A percentile compares a stretch with the other conserved stretches of the same genome.
Conservation (phyloP, 75 land plant species). For the Pseudotsuga menziesii region DNA sequence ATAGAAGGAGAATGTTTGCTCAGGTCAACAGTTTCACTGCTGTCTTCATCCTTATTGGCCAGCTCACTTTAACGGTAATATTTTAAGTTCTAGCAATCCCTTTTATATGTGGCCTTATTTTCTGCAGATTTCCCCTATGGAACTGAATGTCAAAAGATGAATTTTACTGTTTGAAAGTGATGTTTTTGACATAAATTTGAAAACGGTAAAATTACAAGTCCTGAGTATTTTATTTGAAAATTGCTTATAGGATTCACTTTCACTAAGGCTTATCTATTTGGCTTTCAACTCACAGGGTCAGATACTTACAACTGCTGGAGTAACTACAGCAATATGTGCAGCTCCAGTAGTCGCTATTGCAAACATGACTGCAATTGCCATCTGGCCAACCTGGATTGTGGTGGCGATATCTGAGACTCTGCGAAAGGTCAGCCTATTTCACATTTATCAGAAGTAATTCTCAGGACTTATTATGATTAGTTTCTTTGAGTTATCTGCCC, state of each 20-base stretch:
- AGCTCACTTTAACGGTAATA: conserved; percentile 79
- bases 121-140: neutral
- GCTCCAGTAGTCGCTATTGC: conserved; percentile 62
- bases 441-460: neutral
- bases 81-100: neutral
- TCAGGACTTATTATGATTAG: neutral
- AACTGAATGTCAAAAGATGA: neutral
- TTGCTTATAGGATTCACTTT: neutral
- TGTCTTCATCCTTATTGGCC: conserved; percentile 79
- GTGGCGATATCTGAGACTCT: conserved; percentile 76
- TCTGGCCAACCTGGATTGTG: conserved; percentile 76
- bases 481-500: neutral
- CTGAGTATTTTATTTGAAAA: neutral
- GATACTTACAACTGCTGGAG: conserved; percentile 74
- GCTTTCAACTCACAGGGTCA: conserved; percentile 45
- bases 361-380: conserved; percentile 58
- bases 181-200: neutral
- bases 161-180: neutral
- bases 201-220: neutral
- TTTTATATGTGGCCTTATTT: neutral
- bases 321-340: conserved; percentile 72
- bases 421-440: conserved; percentile 53
- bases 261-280: neutral
- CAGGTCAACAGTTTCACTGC: conserved; percentile 89
- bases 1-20: conserved; percentile 76